These are phyloP conservation scores for Annona cherimola DNA, from an alignment of 164 flowering plant genomes.

Conservation along the genomic window DNA sequence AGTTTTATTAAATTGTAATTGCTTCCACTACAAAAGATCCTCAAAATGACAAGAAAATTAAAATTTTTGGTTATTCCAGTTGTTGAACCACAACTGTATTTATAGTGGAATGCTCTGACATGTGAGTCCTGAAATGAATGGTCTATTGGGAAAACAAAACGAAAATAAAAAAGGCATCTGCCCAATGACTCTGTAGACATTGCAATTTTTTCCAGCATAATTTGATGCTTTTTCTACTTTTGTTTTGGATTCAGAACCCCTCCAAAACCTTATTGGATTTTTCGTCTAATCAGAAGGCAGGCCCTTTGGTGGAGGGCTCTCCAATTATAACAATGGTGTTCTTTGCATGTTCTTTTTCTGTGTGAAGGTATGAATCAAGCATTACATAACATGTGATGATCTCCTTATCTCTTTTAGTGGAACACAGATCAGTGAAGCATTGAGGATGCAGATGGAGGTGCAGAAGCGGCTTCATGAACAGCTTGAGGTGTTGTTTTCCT, in stretches of 20 bases:
- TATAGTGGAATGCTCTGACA: no score
- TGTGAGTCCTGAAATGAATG: no score
- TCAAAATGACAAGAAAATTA: no score
- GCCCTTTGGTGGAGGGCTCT: background rate
- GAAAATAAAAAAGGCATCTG: no score
- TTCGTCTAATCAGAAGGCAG: background rate
- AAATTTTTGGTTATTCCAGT: no score
- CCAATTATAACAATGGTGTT: background rate
- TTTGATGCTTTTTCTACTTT: no score
- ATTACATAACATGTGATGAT: constrained; percentile 4
- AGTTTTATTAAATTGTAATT: no score
- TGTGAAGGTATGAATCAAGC: background rate
- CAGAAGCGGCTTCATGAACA: constrained; percentile 73
- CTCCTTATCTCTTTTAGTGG: constrained; percentile 30
- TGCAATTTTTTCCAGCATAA: no score
- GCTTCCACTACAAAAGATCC: no score
- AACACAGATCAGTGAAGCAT: constrained; percentile 52
- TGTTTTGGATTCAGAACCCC: background rate
- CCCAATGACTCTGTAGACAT: no score
- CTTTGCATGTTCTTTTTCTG: background rate
- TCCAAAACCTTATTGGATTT: background rate
- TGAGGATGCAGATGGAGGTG: constrained; percentile 70
- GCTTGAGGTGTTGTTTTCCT: constrained; percentile 43
- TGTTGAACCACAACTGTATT: no score
- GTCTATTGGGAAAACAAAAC: no score